Evolutionary conservation across 2,329 filamentous ascomycete species (phyloP).

Genomic region (Tolypocladium ovalisporum): DNA sequence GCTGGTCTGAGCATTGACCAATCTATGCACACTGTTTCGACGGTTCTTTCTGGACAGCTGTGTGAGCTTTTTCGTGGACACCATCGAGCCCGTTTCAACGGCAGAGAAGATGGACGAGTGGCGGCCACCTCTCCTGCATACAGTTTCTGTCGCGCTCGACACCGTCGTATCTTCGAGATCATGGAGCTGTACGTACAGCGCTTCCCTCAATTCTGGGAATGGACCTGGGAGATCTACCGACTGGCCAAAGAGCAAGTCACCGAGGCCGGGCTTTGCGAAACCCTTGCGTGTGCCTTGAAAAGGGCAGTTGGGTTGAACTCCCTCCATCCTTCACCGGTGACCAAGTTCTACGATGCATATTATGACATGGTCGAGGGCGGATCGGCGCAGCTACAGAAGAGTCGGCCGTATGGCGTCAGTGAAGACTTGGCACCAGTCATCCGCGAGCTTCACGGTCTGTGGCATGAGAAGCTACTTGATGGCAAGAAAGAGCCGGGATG

Average conservation of each 20-base stretch:
- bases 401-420: conserved; percentile 1
- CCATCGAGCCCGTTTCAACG: conserved; percentile 1
- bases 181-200: conserved; percentile 1
- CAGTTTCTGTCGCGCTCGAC: conserved; percentile 4
- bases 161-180: conserved; percentile 4
- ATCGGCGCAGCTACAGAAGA: background rate
- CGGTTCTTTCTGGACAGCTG: conserved; percentile 1
- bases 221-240: conserved; percentile 4
- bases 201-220: conserved; percentile 4
- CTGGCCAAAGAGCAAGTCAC: conserved; percentile 3
- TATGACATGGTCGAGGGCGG: conserved; percentile 3
- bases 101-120: conserved; percentile 5
- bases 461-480: conserved; percentile 2
- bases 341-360: background rate
- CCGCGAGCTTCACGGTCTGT: conserved; percentile 1
- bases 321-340: background rate
- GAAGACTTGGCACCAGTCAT: background rate
- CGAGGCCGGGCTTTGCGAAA: conserved; percentile 3
- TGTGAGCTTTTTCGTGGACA: conserved; percentile 6
- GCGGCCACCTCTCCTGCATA: conserved; percentile 4
- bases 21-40: conserved; percentile 1
- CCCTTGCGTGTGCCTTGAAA: conserved; percentile 1
- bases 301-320: background rate
- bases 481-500: conserved; percentile 2
- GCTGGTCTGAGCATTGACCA: background rate